Evolutionary conservation across 345 rosid genomes (phyloP).

Genomic region (Arabidopsis arenosa): DNA sequence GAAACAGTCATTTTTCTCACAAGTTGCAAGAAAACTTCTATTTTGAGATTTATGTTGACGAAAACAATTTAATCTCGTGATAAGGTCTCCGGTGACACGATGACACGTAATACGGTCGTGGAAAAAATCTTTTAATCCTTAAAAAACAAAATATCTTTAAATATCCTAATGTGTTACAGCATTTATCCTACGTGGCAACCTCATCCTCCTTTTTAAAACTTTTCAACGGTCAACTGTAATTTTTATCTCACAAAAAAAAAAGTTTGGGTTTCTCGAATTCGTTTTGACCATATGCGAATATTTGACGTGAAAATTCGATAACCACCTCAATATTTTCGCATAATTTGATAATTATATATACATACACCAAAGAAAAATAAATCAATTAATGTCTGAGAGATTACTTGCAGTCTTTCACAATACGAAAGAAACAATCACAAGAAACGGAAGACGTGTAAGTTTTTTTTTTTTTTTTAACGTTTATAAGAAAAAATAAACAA

Average conservation of each 20-base stretch:
- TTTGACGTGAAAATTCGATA: no score
- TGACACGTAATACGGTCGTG: constrained; percentile 43
- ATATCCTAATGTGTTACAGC: neutral
- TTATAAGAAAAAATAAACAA: neutral
- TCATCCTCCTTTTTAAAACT: constrained; percentile 5
- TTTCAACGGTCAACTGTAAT: constrained; percentile 6
- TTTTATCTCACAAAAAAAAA: no score
- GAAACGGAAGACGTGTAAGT: constrained; percentile 17
- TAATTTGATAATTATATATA: no score
- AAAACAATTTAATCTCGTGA: neutral
- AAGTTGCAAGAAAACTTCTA: neutral
- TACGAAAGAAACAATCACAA: constrained; percentile 10
- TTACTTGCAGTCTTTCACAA: constrained; percentile 11
- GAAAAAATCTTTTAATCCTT: neutral
- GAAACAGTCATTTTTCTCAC: neutral
- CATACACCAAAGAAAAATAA: neutral
- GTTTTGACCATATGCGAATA: neutral
- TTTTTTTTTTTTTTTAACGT: no score
- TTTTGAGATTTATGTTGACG: neutral
- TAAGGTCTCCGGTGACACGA: constrained; percentile 28
- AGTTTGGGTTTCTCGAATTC: neutral
- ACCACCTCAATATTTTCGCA: no score
- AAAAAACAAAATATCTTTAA: neutral
- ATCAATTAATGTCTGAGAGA: neutral
- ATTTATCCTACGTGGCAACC: constrained; percentile 38